Evolutionary conservation across 345 rosid species (phyloP), one percentile per base, ranked within the genome.

Genomic region (Raphanus sativus): DNA sequence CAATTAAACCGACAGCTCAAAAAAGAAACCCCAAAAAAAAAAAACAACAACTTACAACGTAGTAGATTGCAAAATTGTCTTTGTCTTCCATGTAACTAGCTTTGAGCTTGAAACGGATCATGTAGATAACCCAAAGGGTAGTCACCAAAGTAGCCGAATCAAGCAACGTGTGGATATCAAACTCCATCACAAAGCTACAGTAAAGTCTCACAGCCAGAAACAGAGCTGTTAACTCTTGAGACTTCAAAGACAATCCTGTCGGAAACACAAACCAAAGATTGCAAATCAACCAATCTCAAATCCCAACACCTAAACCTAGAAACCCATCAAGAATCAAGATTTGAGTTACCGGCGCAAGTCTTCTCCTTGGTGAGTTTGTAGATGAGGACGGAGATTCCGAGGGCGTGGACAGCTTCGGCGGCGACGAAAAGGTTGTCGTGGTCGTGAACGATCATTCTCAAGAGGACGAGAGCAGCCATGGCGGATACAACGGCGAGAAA

Each of bases 101-200:
- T 68, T 70, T 84, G 68, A 93, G 89, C 62, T 89, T 89, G 79
- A 91, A 87, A 54, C 94, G 94, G 45, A 93, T 93, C 98, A 86
- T 91, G 62, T 91, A 93, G 42, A 93, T 90, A 80, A 93, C 96
- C 89, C 90, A 93, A 65, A 93, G 84, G 6, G 98, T 93, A 42
- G 98, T 84, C 28, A 58, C 85, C 80, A 91, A 75, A 4, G 97
- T 91, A 71, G 96, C 88, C 40, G 93, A 81, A 83, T 93, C 97
- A 54, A 93, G 95, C 32, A 93, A 1, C 2, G 98, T 93, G 79
- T 91, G 96, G 36, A 93, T 89, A 83, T 91, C 97, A 83, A 85
- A 90, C 65, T 91, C 98, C 97, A 93, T 93, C 32, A 93, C 98
- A 80, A 91, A 85, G 83, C 98, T 91, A 75, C 98, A 91, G 69